Base-by-base conservation (phyloP, 2,329 filamentous ascomycete species). In the Colletotrichum trifolii region DNA sequence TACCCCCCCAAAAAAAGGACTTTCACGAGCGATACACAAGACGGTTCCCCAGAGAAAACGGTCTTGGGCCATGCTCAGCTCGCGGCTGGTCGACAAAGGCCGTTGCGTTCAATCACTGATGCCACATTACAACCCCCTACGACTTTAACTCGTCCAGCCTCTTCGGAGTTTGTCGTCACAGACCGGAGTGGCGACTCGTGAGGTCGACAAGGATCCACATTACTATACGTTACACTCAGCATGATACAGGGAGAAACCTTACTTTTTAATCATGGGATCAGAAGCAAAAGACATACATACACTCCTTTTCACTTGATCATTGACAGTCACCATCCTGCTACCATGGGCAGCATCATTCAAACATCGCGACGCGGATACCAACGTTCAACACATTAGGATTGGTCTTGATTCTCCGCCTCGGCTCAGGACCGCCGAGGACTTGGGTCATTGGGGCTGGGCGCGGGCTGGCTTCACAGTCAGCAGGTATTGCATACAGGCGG, bases 261-360 rank as follows among this genome's bases (percentile, higher is more conserved):
- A 47, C 53, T 54, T 61, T 39, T 53, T 65, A 62, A 65, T 65
- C 54, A 67, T 64, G 54, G 49, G 64, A 43, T 58, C 17, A 17
- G 43, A 25, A 25, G 25, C 25, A 25, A 25, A 25, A 25, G 25
- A 47, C 58, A 57, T 17, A 25, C 35, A 54, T 56, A 34, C 61
- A 11, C 54, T 67, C 34, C 39, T 47, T 60, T 43, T 60, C 25
- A 25, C 25, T 39, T 47, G 52, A 63, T 43, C 46, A 58, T 48
- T 46, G 54, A 66, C 40, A 12, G 40, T 35, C 58, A 39, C 38
- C 49, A 36, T 25, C 50, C 54, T 64, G 64, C 66, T 58, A 67
- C 55, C 64, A 68, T 67, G 64, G 64, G 66, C 55, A 60, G 64
- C 49, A 25, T 35, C 48, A 25, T 25, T 59, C 64, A 17, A 43